phyloP scores from a whole-genome alignment of 768 basidiomycete genomes.

The Lactarius sp. region DNA sequence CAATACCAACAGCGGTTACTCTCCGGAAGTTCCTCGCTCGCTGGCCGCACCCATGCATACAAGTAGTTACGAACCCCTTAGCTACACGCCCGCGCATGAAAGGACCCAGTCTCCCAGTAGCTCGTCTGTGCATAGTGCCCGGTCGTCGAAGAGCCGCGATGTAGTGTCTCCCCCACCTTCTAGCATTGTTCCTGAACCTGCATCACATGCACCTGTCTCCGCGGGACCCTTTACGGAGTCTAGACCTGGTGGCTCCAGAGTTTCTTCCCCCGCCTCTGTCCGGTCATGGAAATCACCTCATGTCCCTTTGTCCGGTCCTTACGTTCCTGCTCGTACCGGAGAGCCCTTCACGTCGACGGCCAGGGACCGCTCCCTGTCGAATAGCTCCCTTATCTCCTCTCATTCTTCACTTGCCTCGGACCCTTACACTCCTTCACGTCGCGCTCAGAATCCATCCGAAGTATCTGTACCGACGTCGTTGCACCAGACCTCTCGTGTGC shows the following conservation, averaged over 20 bases:
- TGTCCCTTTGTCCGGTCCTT: constrained; percentile 24
- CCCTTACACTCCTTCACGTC: constrained; percentile 37
- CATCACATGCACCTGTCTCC: constrained; percentile 26
- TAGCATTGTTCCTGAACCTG: constrained; percentile 16
- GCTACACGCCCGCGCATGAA: constrained; percentile 2
- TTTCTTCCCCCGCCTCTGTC: constrained; percentile 26
- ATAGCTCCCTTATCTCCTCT: constrained; percentile 40
- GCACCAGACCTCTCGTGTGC: constrained; percentile 11
- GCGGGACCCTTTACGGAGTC: constrained; percentile 26
- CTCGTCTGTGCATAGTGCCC: constrained; percentile 18
- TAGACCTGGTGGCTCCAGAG: constrained; percentile 14
- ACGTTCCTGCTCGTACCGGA: constrained; percentile 20
- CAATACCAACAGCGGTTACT: background rate
- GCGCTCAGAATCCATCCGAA: constrained; percentile 23
- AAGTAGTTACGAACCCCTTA: background rate
- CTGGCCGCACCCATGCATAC: background rate
- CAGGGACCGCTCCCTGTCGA: constrained; percentile 40
- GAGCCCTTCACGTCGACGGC: constrained; percentile 1
- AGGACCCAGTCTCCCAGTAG: constrained; percentile 18
- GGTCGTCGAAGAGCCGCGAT: constrained; percentile 12
- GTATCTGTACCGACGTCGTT: background rate
- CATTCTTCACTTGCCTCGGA: constrained; percentile 30
- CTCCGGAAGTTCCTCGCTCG: constrained; percentile 9
- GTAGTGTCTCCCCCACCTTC: constrained; percentile 18
- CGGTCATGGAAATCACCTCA: constrained; percentile 21